These are phyloP conservation scores for Sphaerulina musiva DNA, from an alignment of 2,329 filamentous ascomycete species.

Conservation along the genomic window DNA sequence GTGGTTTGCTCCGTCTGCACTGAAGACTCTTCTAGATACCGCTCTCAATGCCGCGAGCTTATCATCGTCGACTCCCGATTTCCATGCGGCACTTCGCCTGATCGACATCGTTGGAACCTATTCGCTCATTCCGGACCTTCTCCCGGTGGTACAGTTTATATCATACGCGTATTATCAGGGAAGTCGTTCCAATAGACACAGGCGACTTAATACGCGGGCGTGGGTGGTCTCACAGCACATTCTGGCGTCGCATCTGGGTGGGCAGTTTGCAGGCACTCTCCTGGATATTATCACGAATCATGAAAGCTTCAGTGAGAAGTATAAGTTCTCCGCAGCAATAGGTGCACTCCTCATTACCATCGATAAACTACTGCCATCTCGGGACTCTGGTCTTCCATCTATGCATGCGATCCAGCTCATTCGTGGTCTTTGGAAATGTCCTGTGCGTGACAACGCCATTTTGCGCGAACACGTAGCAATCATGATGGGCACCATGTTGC, in stretches of 20 bases:
- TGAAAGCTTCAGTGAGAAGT: slow-evolving; percentile 16
- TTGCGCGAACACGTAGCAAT: slow-evolving; percentile 19
- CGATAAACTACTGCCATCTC: slow-evolving; percentile 21
- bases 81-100: slow-evolving; percentile 27
- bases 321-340: slow-evolving; percentile 23
- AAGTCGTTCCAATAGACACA: slow-evolving; percentile 27
- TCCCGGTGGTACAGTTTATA: slow-evolving; percentile 25
- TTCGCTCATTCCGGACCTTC: slow-evolving; percentile 24
- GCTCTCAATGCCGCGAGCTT: slow-evolving; percentile 24
- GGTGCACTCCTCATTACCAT: slow-evolving; percentile 30
- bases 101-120: slow-evolving; percentile 30
- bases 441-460: slow-evolving; percentile 17
- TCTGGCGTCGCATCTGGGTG: slow-evolving; percentile 29
- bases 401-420: slow-evolving; percentile 20
- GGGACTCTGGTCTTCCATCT: not conserved
- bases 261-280: slow-evolving; percentile 24
- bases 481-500: slow-evolving; percentile 17
- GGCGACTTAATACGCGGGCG: slow-evolving; percentile 23
- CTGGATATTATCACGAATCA: slow-evolving; percentile 24
- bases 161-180: slow-evolving; percentile 30
- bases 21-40: slow-evolving; percentile 22
- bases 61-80: slow-evolving; percentile 28
- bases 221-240: slow-evolving; percentile 27
- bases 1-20: slow-evolving; percentile 28
- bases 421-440: slow-evolving; percentile 13